phyloP scores from a whole-genome alignment of 108 stramenopile species.

The Chaetoceros tenuissimus region DNA sequence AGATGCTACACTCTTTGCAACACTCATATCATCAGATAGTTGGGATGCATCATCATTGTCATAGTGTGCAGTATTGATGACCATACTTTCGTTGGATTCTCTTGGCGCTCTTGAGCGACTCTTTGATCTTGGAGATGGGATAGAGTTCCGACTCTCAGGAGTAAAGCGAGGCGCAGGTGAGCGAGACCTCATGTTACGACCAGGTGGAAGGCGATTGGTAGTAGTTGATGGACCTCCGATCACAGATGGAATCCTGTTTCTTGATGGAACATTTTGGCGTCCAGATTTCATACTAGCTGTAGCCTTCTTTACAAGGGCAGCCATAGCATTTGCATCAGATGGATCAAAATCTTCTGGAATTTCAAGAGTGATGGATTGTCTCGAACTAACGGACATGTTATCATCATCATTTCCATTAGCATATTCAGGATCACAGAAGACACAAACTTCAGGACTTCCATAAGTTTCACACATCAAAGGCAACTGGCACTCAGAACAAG shows the following conservation, averaged over 20 bases:
- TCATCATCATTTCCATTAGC: not conserved
- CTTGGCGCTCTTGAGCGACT: not conserved
- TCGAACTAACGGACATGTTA: not conserved
- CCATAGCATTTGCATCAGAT: not conserved
- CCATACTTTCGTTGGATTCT: not conserved
- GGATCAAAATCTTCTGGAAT: not conserved
- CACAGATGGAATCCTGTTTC: not conserved
- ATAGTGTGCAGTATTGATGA: not conserved
- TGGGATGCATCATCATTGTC: not conserved
- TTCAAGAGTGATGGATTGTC: not conserved
- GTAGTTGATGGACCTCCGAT: not conserved
- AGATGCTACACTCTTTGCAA: conserved; percentile 28
- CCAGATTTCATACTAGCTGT: not conserved
- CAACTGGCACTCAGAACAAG: conserved; percentile 44
- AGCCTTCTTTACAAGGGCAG: not conserved
- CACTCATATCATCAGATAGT: conserved; percentile 7
- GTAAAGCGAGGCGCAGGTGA: not conserved
- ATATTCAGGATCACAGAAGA: conserved; percentile 20
- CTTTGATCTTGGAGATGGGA: not conserved
- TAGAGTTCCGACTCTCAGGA: not conserved
- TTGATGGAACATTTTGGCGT: not conserved
- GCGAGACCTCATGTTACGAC: not conserved
- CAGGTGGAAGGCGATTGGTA: not conserved
- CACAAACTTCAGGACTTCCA: conserved; percentile 30
- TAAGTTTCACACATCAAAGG: conserved; percentile 37